Evolutionary conservation across 2,329 filamentous ascomycete species (phyloP).

Genomic region (Aspergillus ochraceoroseus): DNA sequence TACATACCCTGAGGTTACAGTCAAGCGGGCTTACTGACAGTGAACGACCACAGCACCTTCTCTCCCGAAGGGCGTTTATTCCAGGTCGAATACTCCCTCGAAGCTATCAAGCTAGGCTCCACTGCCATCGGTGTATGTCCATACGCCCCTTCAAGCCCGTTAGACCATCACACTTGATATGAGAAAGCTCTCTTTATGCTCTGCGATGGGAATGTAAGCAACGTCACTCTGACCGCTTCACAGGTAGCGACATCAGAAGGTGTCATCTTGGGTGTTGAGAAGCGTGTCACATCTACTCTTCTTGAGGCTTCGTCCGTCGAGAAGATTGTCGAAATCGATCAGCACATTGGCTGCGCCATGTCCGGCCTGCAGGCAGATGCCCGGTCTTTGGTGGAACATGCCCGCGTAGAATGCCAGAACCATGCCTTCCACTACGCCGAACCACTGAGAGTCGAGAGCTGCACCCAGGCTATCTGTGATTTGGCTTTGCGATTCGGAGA

Average conservation of each 20-base stretch:
- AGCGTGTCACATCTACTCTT: slow-evolving; percentile 95
- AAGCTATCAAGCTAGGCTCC: slow-evolving; percentile 98
- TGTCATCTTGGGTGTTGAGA: slow-evolving; percentile 95
- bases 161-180: not conserved
- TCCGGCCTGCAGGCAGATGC: slow-evolving; percentile 95
- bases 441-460: slow-evolving; percentile 89
- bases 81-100: slow-evolving; percentile 99
- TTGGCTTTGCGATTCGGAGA: slow-evolving; percentile 93
- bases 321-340: slow-evolving; percentile 99
- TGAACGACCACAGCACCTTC: slow-evolving; percentile 68
- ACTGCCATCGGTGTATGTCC: slow-evolving; percentile 82
- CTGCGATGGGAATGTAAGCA: not conserved
- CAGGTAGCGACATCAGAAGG: slow-evolving; percentile 86
- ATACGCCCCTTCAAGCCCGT: slow-evolving; percentile 5
- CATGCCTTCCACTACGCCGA: slow-evolving; percentile 98
- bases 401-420: slow-evolving; percentile 93
- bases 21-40: slow-evolving; percentile 20
- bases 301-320: slow-evolving; percentile 97
- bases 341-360: slow-evolving; percentile 99
- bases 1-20: slow-evolving; percentile 10
- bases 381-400: slow-evolving; percentile 96
- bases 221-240: slow-evolving; percentile 18
- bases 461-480: slow-evolving; percentile 98
- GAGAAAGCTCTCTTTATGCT: not conserved
- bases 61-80: slow-evolving; percentile 98